phyloP scores from a whole-genome alignment of 768 basidiomycete species.

The Calocera cornea region DNA sequence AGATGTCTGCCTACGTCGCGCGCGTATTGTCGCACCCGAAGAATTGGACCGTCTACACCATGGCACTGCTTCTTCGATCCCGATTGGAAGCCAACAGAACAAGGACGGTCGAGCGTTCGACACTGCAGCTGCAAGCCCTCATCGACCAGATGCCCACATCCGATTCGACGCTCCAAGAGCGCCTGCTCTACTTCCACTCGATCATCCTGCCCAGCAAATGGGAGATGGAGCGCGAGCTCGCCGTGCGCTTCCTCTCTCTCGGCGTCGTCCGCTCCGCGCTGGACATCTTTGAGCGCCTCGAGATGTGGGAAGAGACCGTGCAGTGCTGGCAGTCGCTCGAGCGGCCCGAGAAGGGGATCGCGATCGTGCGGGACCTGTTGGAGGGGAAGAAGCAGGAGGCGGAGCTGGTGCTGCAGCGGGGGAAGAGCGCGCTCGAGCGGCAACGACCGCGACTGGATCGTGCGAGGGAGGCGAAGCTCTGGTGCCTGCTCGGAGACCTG shows the following conservation, averaged over 20 bases:
- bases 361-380: constrained; percentile 72
- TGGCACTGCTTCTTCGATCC: constrained; percentile 86
- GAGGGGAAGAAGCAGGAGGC: constrained; percentile 75
- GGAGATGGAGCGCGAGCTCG: constrained; percentile 88
- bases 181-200: constrained; percentile 66
- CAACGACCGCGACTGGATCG: constrained; percentile 40
- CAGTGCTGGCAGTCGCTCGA: constrained; percentile 77
- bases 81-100: constrained; percentile 79
- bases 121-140: constrained; percentile 85
- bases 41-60: constrained; percentile 95
- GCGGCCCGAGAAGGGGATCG: constrained; percentile 58
- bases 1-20: constrained; percentile 83
- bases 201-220: constrained; percentile 79
- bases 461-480: constrained; percentile 74
- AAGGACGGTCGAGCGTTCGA: constrained; percentile 84
- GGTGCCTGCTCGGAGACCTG: constrained; percentile 91
- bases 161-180: constrained; percentile 58
- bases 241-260: constrained; percentile 62
- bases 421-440: constrained; percentile 36
- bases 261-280: constrained; percentile 84
- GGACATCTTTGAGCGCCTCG: constrained; percentile 83
- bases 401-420: constrained; percentile 42
- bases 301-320: constrained; percentile 98
- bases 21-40: constrained; percentile 78
- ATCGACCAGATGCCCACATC: constrained; percentile 92